Percentiles rank a stretch among this genome's conserved stretches.
These are phyloP conservation scores for Isoetes taiwanensis DNA, from an alignment of 75 land plant species.

Conservation along the genomic window DNA sequence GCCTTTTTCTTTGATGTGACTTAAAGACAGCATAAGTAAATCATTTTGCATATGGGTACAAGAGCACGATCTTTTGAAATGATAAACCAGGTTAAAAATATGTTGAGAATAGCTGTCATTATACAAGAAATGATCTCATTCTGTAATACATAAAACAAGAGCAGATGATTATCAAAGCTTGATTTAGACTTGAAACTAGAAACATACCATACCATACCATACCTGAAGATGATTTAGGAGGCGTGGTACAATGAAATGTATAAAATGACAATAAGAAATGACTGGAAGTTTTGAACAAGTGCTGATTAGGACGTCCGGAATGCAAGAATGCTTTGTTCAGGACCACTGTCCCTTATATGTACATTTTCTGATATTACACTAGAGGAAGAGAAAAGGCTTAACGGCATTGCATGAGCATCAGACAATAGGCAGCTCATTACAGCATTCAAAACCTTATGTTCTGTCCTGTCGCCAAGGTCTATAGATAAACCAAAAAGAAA, in stretches of 20 bases:
- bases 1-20: slow-evolving; percentile 29
- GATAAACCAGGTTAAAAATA: slow-evolving; percentile 63
- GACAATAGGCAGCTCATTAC: neutral
- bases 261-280: slow-evolving; percentile 26
- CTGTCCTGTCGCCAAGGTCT: neutral
- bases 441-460: neutral
- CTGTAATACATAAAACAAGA: too few relatives aligned
- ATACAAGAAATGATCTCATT: too few relatives aligned
- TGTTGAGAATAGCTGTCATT: slow-evolving; percentile 52
- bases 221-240: slow-evolving; percentile 42
- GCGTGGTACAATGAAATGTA: slow-evolving; percentile 22
- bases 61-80: slow-evolving; percentile 42
- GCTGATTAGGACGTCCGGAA: slow-evolving; percentile 79
- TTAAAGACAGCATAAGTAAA: slow-evolving; percentile 37
- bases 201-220: too few relatives aligned
- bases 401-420: neutral
- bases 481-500: neutral
- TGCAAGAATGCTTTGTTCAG: slow-evolving; percentile 16
- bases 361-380: too few relatives aligned
- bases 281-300: slow-evolving; percentile 52
- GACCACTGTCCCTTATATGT: too few relatives aligned
- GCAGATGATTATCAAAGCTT: too few relatives aligned
- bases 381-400: too few relatives aligned
- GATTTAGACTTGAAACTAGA: too few relatives aligned
- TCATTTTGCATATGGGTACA: slow-evolving; percentile 43